Base-by-base conservation (phyloP, 2,329 filamentous ascomycete species). In the Nothopassalora personata region DNA sequence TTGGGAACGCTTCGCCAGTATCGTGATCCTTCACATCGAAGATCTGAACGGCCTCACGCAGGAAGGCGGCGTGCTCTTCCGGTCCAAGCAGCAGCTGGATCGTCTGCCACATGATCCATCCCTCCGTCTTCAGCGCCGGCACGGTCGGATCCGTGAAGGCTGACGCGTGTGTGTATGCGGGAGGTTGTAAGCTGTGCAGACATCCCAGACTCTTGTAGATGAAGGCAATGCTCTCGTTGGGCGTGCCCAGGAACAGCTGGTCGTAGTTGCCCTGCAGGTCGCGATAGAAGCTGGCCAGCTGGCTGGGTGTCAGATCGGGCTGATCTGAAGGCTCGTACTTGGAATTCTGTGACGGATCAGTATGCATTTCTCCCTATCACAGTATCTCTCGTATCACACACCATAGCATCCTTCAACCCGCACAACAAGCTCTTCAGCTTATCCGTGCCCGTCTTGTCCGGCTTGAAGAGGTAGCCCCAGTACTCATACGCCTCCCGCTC, bases 161-260 rank as follows among this genome's bases (percentile, higher is more conserved):
- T 51, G 74, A 73, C 1, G 84, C 84, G 18, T 69, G 66, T 2
- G 65, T 64, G 18, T 65, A 62, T 13, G 66, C 63, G 65, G 95
- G 88, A 18, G 70, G 69, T 66, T 95, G 89, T 30, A 97, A 81
- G 53, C 86, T 86, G 75, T 97, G 93, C 68, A 91, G 89, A 72
- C 93, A 97, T 66, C 93, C 94, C 54, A 96, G 84, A 7, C 89
- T 89, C 70, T 91, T 89, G 81, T 95, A 97, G 64, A 97, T 94
- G 76, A 91, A 95, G 30, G 92, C 94, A 63, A 99, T 86, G 47
- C 88, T 87, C 39, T 85, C 78, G 60, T 86, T 77, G 19, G 88
- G 86, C 34, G 88, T 90, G 3, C 87, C 81, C 46, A 93, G 79
- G 73, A 97, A 97, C 56, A 97, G 83, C 27, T 78, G 71, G 59